phyloP scores from a whole-genome alignment of 202 grass and related monocot genomes.

The Alloteropsis angusta region DNA sequence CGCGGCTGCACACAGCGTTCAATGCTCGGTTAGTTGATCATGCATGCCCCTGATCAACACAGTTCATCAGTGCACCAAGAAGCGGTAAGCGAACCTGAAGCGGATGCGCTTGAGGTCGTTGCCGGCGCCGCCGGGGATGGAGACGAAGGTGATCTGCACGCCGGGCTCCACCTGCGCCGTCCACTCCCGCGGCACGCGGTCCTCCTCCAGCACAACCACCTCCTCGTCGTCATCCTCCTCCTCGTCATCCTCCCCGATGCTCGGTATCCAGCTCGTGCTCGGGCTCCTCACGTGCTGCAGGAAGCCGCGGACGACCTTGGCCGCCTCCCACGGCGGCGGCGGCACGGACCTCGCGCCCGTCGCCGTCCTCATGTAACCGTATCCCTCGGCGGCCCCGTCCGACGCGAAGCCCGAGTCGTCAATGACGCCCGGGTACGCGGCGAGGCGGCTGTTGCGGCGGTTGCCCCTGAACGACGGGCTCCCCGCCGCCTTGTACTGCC shows the following conservation, averaged over 20 bases:
- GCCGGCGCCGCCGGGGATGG: constrained; percentile 75
- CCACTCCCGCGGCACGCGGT: constrained; percentile 82
- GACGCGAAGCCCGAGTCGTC: constrained; percentile 54
- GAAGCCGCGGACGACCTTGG: constrained; percentile 30
- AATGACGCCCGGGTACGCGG: constrained; percentile 53
- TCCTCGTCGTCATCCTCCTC: constrained; percentile 23
- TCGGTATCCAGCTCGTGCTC: constrained; percentile 36
- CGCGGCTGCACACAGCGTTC: constrained; percentile 33
- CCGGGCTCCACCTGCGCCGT: constrained; percentile 94
- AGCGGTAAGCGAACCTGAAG: constrained; percentile 45
- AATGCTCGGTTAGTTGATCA: not conserved
- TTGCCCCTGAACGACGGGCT: constrained; percentile 50
- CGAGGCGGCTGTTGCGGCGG: constrained; percentile 39
- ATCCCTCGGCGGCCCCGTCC: constrained; percentile 42
- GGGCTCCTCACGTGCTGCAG: constrained; percentile 39
- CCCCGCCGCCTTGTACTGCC: constrained; percentile 60
- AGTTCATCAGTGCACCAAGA: not conserved
- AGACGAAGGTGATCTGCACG: constrained; percentile 95
- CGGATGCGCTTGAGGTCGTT: constrained; percentile 96
- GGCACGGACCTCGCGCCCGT: constrained; percentile 5
- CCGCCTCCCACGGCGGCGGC: constrained; percentile 51
- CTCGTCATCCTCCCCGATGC: constrained; percentile 17
- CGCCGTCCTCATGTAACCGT: constrained; percentile 36
- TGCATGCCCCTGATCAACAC: not conserved
- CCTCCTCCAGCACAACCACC: constrained; percentile 56